These are phyloP conservation scores for Hypoxylon rickii DNA, from an alignment of 495 filamentous ascomycete genomes.

Conservation along the genomic window DNA sequence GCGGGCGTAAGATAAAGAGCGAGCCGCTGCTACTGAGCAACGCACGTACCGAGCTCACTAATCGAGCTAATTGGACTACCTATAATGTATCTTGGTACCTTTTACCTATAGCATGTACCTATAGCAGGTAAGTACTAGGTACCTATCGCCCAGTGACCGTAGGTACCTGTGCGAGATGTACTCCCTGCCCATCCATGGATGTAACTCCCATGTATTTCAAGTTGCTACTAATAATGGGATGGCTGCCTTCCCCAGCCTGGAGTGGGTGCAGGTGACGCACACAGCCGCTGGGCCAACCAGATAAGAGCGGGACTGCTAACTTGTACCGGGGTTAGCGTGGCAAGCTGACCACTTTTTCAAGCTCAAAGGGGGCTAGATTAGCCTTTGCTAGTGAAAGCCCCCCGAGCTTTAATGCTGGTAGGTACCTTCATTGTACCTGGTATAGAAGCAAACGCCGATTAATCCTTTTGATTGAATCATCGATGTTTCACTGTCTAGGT, in stretches of 20 bases:
- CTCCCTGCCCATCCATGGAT: too few species aligned
- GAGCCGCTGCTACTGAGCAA: constrained; percentile 13
- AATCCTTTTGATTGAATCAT: too few species aligned
- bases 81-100: too few species aligned
- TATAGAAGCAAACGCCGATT: too few species aligned
- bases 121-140: too few species aligned
- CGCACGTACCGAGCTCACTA: constrained; percentile 22
- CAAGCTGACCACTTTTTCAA: constrained; percentile 22
- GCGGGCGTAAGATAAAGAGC: constrained; percentile 37
- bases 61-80: background rate
- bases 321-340: constrained; percentile 18
- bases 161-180: too few species aligned
- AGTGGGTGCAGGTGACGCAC: constrained; percentile 43
- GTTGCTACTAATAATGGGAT: constrained; percentile 2
- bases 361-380: background rate
- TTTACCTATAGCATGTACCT: too few species aligned
- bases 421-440: too few species aligned
- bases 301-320: constrained; percentile 32
- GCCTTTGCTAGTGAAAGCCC: constrained; percentile 16
- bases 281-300: constrained; percentile 39
- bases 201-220: too few species aligned
- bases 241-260: constrained; percentile 39
- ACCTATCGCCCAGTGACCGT: background rate
- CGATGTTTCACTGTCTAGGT: too few species aligned
- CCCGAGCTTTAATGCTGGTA: constrained; percentile 9